Percentiles rank a stretch among this genome's conserved stretches.
These are phyloP conservation scores for Tulasnella sp. DNA, from an alignment of 768 basidiomycete genomes.

Conservation along the genomic window DNA sequence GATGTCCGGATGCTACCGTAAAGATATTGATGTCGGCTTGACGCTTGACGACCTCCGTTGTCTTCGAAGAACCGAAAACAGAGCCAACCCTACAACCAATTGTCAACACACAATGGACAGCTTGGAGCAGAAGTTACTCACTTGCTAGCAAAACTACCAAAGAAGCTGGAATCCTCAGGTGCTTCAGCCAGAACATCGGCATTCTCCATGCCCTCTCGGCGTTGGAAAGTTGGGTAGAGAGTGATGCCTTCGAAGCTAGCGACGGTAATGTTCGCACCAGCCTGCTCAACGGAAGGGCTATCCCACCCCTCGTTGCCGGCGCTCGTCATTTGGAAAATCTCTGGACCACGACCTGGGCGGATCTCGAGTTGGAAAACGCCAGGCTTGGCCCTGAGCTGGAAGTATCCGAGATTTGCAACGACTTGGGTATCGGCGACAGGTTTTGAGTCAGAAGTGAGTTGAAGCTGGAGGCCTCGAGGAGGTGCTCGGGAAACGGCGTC, in stretches of 20 bases:
- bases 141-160: constrained; percentile 9
- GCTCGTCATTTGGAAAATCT: constrained; percentile 76
- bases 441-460: constrained; percentile 47
- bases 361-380: constrained; percentile 81
- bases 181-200: constrained; percentile 63
- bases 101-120: not conserved
- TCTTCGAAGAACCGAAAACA: constrained; percentile 5
- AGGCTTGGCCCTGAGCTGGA: constrained; percentile 91
- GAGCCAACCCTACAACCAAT: constrained; percentile 12
- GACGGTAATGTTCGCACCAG: constrained; percentile 67
- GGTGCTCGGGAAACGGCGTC: constrained; percentile 57
- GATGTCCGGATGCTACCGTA: constrained; percentile 91
- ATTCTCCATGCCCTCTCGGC: constrained; percentile 67
- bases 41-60: constrained; percentile 22
- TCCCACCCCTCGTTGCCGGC: constrained; percentile 87
- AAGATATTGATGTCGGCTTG: constrained; percentile 98
- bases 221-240: constrained; percentile 68
- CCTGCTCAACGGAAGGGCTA: constrained; percentile 58
- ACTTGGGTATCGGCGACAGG: constrained; percentile 80
- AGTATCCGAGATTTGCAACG: constrained; percentile 89
- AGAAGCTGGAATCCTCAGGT: not conserved
- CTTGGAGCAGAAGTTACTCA: not conserved
- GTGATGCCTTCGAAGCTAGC: constrained; percentile 88
- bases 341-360: constrained; percentile 67
- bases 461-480: constrained; percentile 86